phyloP scores from a whole-genome alignment of 148 eudicot genomes.

The Rhododendron kiyosumense region DNA sequence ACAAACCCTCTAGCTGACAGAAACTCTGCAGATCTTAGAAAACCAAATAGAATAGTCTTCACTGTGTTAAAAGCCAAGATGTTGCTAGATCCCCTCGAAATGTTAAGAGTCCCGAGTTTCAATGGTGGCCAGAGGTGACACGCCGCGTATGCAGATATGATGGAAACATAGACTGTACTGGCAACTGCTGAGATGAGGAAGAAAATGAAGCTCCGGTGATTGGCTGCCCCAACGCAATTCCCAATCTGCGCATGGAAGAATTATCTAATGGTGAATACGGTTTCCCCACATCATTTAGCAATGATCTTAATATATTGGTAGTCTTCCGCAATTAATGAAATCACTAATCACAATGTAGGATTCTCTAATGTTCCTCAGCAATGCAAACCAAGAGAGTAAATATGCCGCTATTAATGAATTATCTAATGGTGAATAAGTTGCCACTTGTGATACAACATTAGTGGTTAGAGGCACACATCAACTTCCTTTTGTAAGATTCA shows the following conservation, averaged over 20 bases:
- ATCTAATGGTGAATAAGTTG: not conserved
- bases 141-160: constrained; percentile 52
- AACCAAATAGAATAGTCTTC: constrained; percentile 37
- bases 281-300: not conserved
- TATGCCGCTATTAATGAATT: too few relatives aligned
- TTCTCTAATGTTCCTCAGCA: not conserved
- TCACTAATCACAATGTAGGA: not conserved
- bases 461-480: not conserved
- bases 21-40: constrained; percentile 54
- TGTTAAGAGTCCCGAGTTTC: constrained; percentile 13
- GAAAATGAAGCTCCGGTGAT: constrained; percentile 64
- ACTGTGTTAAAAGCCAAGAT: constrained; percentile 22
- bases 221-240: constrained; percentile 89
- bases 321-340: not conserved
- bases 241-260: constrained; percentile 63
- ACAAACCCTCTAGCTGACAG: constrained; percentile 63
- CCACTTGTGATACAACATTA: not conserved
- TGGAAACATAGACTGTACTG: constrained; percentile 55
- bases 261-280: not conserved
- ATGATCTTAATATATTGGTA: not conserved
- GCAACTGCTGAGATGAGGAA: constrained; percentile 70
- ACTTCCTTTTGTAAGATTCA: not conserved
- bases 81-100: constrained; percentile 15
- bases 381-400: not conserved
- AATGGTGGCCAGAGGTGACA: constrained; percentile 52